Evolutionary conservation across 805 yeast species (phyloP).

Genomic region (Saccharomycopsis selenospora): DNA sequence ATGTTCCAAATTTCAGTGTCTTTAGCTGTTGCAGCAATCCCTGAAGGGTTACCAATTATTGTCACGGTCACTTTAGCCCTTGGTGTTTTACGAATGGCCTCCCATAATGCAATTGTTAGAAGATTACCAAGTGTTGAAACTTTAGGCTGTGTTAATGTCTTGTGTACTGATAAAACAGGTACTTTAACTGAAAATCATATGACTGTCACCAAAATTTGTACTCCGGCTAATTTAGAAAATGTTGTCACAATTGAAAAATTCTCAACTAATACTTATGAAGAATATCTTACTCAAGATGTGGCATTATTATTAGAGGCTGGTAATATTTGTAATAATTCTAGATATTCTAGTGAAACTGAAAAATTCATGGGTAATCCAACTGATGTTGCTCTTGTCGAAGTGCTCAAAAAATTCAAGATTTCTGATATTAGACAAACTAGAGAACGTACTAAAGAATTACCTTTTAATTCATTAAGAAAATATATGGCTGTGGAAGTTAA

Average conservation of each 20-base stretch:
- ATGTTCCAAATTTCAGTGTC: slow-evolving; percentile 98
- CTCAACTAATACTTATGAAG: slow-evolving; percentile 32
- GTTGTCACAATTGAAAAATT: slow-evolving; percentile 39
- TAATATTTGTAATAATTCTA: slow-evolving; percentile 68
- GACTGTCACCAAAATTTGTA: slow-evolving; percentile 68
- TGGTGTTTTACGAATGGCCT: slow-evolving; percentile 96
- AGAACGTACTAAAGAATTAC: slow-evolving; percentile 62
- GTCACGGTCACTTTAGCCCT: slow-evolving; percentile 95
- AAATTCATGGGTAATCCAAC: slow-evolving; percentile 87
- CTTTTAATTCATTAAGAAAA: slow-evolving; percentile 79
- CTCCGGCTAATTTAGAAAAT: slow-evolving; percentile 20
- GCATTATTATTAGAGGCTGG: slow-evolving; percentile 54
- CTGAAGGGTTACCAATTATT: slow-evolving; percentile 97
- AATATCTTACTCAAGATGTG: slow-evolving; percentile 48
- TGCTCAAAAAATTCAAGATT: slow-evolving; percentile 59
- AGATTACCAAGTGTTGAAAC: slow-evolving; percentile 94
- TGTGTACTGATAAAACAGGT: slow-evolving; percentile 88
- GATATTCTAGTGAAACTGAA: slow-evolving; percentile 59
- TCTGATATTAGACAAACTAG: slow-evolving; percentile 60
- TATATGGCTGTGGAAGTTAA: slow-evolving; percentile 80
- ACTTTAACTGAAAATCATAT: slow-evolving; percentile 86
- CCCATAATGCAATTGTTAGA: slow-evolving; percentile 86
- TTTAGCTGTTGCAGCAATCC: slow-evolving; percentile 97
- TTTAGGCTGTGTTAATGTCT: slow-evolving; percentile 87
- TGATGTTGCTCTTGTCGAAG: slow-evolving; percentile 83